Conservation (phyloP, 164 flowering plant genomes). For the Berberis thunbergii region DNA sequence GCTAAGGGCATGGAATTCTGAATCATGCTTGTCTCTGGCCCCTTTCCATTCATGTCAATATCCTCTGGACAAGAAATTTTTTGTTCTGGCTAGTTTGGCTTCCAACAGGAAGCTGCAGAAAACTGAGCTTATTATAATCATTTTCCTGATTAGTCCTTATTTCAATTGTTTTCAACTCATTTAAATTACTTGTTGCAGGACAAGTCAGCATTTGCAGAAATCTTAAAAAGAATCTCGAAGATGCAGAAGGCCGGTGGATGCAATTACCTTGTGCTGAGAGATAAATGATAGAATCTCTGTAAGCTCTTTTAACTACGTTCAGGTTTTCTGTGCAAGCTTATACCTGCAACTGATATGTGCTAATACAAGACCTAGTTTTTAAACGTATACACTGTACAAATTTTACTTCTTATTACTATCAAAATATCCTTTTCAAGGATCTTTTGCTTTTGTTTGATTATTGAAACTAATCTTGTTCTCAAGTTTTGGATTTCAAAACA, state of each 20-base stretch:
- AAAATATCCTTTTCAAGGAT: no score
- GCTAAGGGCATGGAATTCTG: no score
- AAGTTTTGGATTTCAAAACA: no score
- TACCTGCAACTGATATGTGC: not conserved
- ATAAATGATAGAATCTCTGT: not conserved
- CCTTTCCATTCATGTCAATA: not conserved
- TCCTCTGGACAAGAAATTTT: not conserved
- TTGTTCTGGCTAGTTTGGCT: not conserved
- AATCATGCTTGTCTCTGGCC: no score
- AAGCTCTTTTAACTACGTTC: not conserved
- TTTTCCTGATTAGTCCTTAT: no score
- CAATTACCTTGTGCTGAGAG: constrained; percentile 1
- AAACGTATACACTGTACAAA: no score
- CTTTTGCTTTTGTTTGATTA: no score
- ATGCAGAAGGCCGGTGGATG: not conserved
- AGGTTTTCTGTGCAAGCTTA: not conserved
- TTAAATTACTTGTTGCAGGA: not conserved
- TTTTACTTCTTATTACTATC: no score
- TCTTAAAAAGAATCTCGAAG: constrained; percentile 5
- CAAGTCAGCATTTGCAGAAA: constrained; percentile 7
- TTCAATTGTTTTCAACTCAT: no score
- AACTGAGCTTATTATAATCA: no score
- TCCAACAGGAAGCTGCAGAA: not conserved
- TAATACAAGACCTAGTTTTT: no score
- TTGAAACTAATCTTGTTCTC: no score